Conservation (phyloP, 768 basidiomycete genomes). For the Suillus americanus region DNA sequence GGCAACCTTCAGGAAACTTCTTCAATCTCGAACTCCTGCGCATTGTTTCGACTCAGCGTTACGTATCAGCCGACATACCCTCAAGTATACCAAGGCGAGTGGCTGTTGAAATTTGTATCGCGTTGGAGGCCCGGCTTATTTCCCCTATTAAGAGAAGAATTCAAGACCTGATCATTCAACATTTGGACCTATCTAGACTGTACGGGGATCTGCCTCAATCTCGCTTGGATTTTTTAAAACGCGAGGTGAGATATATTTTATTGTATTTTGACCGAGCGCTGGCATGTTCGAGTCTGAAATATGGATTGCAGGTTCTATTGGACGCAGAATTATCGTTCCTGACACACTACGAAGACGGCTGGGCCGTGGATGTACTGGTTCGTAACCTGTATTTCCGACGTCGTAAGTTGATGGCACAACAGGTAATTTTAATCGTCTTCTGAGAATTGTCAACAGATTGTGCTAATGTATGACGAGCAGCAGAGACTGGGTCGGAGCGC, state of each 20-base stretch:
- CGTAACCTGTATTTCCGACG: not conserved
- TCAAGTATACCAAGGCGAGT: not conserved
- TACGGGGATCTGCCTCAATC: not conserved
- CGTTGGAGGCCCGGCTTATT: not conserved
- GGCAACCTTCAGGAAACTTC: not conserved
- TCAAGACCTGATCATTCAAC: not conserved
- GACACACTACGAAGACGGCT: not conserved
- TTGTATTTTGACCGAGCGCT: not conserved
- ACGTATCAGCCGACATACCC: not conserved
- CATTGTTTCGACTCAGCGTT: not conserved
- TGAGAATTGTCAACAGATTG: not conserved
- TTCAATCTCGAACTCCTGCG: not conserved
- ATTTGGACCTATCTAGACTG: not conserved
- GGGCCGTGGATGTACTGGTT: not conserved
- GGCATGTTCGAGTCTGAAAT: not conserved
- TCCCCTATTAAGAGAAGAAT: not conserved
- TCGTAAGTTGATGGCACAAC: not conserved
- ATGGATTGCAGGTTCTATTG: not conserved
- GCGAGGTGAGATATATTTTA: not conserved
- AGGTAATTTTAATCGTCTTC: not conserved
- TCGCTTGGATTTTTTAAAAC: conserved; percentile 1
- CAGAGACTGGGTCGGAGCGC: not conserved
- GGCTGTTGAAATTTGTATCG: not conserved
- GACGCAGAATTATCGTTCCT: not conserved
- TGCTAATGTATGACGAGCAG: not conserved